Percentiles rank a stretch among this genome's conserved stretches.
These are phyloP conservation scores for Trichoderma afroharzianum DNA, from an alignment of 2,329 filamentous ascomycete species.

Conservation along the genomic window DNA sequence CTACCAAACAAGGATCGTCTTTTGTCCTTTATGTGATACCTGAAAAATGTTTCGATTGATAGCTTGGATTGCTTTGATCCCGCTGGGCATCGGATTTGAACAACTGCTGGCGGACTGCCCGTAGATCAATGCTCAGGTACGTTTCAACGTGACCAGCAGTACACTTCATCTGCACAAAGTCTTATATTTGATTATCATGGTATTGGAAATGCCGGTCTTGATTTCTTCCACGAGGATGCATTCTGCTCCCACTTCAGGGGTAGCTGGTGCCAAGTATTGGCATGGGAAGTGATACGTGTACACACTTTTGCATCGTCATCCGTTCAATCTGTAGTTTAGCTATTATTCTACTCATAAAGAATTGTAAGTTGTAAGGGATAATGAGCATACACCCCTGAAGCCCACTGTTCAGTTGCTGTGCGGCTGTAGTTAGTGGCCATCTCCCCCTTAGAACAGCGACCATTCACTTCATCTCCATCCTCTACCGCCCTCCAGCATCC, in stretches of 20 bases:
- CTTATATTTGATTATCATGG: not conserved
- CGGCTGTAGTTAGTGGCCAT: not conserved
- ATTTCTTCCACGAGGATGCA: not conserved
- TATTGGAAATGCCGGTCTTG: rapidly evolving
- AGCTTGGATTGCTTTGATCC: not conserved
- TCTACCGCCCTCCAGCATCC: not conserved
- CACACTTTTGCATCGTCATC: too few relatives aligned
- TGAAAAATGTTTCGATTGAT: not conserved
- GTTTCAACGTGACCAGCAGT: not conserved
- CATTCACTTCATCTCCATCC: not conserved
- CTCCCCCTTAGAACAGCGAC: not conserved
- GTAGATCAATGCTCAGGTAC: not conserved
- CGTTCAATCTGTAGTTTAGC: not conserved
- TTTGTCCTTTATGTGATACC: not conserved
- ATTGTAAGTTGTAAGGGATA: not conserved
- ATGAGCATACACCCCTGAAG: not conserved
- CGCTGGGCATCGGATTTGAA: not conserved
- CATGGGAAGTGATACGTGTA: not conserved
- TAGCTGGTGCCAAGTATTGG: not conserved
- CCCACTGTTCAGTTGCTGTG: not conserved
- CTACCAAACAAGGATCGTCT: not conserved
- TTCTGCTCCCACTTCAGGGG: not conserved
- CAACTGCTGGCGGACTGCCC: not conserved
- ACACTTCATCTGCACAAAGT: not conserved
- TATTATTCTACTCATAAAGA: not conserved